These are phyloP conservation scores for Solanum bukasovii DNA, from an alignment of 257 asterid species.

Conservation along the genomic window DNA sequence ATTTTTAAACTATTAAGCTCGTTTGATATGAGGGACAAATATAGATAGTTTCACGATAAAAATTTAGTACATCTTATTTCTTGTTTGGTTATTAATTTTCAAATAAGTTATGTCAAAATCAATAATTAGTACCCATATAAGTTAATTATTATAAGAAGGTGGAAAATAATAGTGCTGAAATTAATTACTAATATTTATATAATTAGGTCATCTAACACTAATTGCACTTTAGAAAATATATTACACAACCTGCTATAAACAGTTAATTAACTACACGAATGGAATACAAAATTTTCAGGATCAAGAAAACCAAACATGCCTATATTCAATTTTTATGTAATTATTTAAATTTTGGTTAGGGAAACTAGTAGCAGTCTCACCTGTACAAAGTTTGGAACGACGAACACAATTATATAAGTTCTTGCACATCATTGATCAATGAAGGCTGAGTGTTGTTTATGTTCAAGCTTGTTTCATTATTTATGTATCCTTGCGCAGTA, in stretches of 20 bases:
- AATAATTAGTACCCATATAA: too few relatives aligned
- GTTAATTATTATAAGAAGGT: background rate
- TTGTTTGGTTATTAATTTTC: background rate
- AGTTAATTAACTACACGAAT: background rate
- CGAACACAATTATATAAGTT: background rate
- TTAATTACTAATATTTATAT: background rate
- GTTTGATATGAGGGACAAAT: background rate
- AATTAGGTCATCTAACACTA: background rate
- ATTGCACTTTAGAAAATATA: background rate
- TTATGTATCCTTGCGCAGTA: conserved; percentile 20
- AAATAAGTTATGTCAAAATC: background rate
- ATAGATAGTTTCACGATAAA: background rate
- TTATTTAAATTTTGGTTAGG: background rate
- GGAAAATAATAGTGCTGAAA: background rate
- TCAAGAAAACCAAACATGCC: background rate
- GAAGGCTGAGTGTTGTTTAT: background rate
- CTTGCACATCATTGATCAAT: background rate
- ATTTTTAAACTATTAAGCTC: background rate
- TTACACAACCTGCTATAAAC: background rate
- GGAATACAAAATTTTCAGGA: background rate
- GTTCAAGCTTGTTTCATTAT: background rate
- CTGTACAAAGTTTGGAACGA: background rate
- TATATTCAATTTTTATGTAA: background rate
- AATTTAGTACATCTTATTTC: background rate
- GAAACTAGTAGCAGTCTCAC: background rate